Evolutionary conservation across 2,329 filamentous ascomycete species (phyloP).

Genomic region (Talaromyces sp.): DNA sequence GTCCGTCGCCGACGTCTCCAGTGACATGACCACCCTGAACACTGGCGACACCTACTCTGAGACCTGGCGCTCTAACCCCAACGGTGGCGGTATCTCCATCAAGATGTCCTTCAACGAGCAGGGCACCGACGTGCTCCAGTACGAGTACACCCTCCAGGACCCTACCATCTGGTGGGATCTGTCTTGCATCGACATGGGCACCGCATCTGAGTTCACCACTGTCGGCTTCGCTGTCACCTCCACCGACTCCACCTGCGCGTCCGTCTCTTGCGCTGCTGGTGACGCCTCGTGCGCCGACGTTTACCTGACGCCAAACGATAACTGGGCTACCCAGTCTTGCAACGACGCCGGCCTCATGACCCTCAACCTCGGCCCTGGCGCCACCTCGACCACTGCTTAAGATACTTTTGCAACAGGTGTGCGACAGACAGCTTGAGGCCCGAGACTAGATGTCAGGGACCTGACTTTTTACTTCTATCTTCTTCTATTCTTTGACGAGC

Average conservation of each 20-base stretch:
- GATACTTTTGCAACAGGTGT: background rate
- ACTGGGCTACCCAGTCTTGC: conserved; percentile 38
- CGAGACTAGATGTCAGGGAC: background rate
- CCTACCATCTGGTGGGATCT: conserved; percentile 35
- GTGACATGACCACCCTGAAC: conserved; percentile 30
- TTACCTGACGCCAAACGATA: conserved; percentile 35
- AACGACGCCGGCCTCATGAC: conserved; percentile 27
- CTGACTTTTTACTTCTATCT: background rate
- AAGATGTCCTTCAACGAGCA: conserved; percentile 30
- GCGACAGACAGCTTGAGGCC: background rate
- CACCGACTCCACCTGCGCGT: conserved; percentile 22
- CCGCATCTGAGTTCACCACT: conserved; percentile 26
- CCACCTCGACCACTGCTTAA: conserved; percentile 2
- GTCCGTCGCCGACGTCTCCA: conserved; percentile 31
- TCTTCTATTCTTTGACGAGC: background rate
- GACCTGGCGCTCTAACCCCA: conserved; percentile 27
- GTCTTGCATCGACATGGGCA: conserved; percentile 32
- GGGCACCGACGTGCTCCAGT: conserved; percentile 35
- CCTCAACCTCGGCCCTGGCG: conserved; percentile 24
- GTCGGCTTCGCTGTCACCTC: conserved; percentile 32
- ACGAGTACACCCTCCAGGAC: conserved; percentile 30
- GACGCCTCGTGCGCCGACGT: conserved; percentile 30
- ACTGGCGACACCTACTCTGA: conserved; percentile 30
- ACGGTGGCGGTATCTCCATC: conserved; percentile 38
- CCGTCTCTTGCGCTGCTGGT: conserved; percentile 30